phyloP scores from a whole-genome alignment of 129 eudicot species.

The sunflower (Helianthus annuus) region HanXRQr2.0-SUNRISE NC_035435.2:24498728-24499227 shows the following conservation, averaged over 20 bases:
- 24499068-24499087: slow-evolving; percentile 2
- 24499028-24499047: background rate
- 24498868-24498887: background rate
- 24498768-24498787: too few relatives aligned
- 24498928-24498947: background rate
- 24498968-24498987: background rate
- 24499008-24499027: background rate
- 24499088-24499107: background rate
- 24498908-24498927: background rate
- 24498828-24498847: too few relatives aligned
- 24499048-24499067: background rate
- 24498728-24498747: too few relatives aligned
- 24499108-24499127: too few relatives aligned
- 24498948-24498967: background rate
- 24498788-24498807: background rate
- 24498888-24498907: background rate
- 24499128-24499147: too few relatives aligned
- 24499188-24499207: too few relatives aligned
- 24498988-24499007: background rate
- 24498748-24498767: too few relatives aligned
- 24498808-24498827: background rate
- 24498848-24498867: too few relatives aligned
- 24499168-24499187: too few relatives aligned
- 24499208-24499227: too few relatives aligned
- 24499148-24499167: too few relatives aligned